Base-by-base conservation (phyloP, 176 grass and related monocot species). In the Typha latifolia region DNA sequence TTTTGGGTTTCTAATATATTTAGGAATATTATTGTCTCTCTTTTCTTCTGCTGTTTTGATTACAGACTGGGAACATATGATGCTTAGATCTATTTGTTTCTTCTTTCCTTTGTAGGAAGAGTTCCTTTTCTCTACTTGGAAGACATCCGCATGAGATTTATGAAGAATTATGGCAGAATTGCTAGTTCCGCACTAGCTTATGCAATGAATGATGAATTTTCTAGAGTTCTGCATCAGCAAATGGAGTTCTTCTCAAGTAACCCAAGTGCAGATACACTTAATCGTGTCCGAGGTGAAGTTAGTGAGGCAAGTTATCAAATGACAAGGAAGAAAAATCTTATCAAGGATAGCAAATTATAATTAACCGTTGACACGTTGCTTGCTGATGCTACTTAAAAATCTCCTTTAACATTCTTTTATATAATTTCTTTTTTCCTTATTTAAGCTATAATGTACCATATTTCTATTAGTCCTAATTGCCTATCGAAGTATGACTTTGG, bases 191-290 rank as follows among this genome's bases (percentile, higher is more conserved):
- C 93, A 2, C 77, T 97, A 22, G 93, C 93, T 21, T 97, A 97
- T 47, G 88, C 85, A 32, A 92, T 97, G 88, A 97, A 97, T 67
- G 93, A 97, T 3, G 93, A 97, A 66, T 97, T 97, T 66, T 82
- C 93, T 67, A 89, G 93, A 49, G 93, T 97, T 16, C 79, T 97
- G 20, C 93, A 97, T 59, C 88, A 92, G 70, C 93, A 97, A 34
- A 97, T 97, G 93, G 93, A 97, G 79, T 97, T 85, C 80, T 97
- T 86, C 73, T 97, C 93, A 2, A 97, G 88, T 43, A 97, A 97
- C 68, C 93, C 88, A 24, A 92, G 73, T 14, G 85, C 78, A 0
- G 93, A 97, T 72, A 90, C 88, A 0, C 93, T 97, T 73, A 87
- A 80, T 70, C 83, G 88, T 37, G 82, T 97, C 56, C 82, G 83